Evolutionary conservation across 805 yeast genomes (phyloP).

Genomic region (Candida xyloterini): DNA sequence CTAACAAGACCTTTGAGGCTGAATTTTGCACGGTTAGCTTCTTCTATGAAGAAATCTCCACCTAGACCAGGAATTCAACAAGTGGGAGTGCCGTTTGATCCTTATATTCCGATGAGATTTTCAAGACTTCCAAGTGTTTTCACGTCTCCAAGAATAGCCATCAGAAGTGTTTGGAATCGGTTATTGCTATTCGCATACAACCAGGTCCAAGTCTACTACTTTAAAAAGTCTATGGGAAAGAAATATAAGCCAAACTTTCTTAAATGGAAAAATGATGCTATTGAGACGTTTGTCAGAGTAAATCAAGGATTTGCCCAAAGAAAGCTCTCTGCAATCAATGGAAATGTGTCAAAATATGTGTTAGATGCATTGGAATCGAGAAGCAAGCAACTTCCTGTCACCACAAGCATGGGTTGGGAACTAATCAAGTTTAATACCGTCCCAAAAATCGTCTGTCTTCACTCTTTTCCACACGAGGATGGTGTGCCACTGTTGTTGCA

Average conservation of each 20-base stretch:
- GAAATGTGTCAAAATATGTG: slow-evolving; percentile 58
- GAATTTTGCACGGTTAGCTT: slow-evolving; percentile 13
- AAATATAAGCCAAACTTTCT: slow-evolving; percentile 59
- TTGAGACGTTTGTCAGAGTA: slow-evolving; percentile 72
- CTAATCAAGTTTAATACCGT: slow-evolving; percentile 62
- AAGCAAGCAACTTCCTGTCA: slow-evolving; percentile 52
- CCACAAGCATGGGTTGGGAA: slow-evolving; percentile 70
- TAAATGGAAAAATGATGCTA: slow-evolving; percentile 83
- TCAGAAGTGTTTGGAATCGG: slow-evolving; percentile 54
- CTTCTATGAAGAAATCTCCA: slow-evolving; percentile 16
- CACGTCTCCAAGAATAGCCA: slow-evolving; percentile 38
- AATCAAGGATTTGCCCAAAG: slow-evolving; percentile 75
- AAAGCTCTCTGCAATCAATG: slow-evolving; percentile 45
- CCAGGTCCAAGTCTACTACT: slow-evolving; percentile 50
- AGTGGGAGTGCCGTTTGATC: slow-evolving; percentile 36
- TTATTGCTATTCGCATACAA: slow-evolving; percentile 66
- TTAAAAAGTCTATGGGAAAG: slow-evolving; percentile 33
- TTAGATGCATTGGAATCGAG: slow-evolving; percentile 55
- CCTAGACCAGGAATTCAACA: slow-evolving; percentile 33
- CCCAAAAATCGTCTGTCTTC: slow-evolving; percentile 72
- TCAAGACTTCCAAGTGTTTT: slow-evolving; percentile 41
- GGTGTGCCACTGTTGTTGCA: slow-evolving; percentile 41
- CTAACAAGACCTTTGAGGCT: background rate
- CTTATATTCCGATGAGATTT: slow-evolving; percentile 51
- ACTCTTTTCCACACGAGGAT: slow-evolving; percentile 45